Evolutionary conservation across 2,329 filamentous ascomycete species (phyloP).

Genomic region (Epichloe sp.): DNA sequence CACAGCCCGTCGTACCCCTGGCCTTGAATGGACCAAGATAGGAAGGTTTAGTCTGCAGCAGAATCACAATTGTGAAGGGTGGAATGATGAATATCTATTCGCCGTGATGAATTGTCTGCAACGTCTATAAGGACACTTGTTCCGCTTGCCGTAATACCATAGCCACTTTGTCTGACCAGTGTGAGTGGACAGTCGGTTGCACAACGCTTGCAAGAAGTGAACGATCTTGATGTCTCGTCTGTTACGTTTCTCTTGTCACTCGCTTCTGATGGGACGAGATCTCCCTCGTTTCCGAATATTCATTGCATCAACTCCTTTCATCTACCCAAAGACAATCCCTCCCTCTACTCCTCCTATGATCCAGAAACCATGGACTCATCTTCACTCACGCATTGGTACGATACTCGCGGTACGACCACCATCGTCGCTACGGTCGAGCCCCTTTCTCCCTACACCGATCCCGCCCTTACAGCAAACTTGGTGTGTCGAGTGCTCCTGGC

Average conservation of each 20-base stretch:
- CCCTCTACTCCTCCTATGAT: not conserved
- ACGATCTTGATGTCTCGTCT: not conserved
- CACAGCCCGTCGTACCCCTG: not conserved
- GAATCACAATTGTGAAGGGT: not conserved
- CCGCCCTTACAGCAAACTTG: constrained; percentile 30
- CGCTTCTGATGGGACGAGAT: not conserved
- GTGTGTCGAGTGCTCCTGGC: constrained; percentile 34
- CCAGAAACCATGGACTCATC: constrained; percentile 1
- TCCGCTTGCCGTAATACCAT: constrained; percentile 3
- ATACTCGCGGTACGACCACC: not conserved
- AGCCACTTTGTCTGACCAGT: not conserved
- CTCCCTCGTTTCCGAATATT: not conserved
- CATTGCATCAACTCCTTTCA: not conserved
- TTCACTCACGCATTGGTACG: not conserved
- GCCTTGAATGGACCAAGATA: not conserved
- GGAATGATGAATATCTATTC: not conserved
- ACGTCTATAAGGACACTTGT: not conserved
- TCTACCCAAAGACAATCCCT: not conserved
- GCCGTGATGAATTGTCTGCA: not conserved
- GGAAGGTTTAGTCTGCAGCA: not conserved
- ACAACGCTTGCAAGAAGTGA: not conserved
- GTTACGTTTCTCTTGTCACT: not conserved
- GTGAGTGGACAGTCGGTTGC: not conserved
- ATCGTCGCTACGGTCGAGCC: constrained; percentile 2
- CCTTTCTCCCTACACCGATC: constrained; percentile 13